Conservation (phyloP, 371 early-diverging fungal species). For the Rhizomucor miehei region DNA sequence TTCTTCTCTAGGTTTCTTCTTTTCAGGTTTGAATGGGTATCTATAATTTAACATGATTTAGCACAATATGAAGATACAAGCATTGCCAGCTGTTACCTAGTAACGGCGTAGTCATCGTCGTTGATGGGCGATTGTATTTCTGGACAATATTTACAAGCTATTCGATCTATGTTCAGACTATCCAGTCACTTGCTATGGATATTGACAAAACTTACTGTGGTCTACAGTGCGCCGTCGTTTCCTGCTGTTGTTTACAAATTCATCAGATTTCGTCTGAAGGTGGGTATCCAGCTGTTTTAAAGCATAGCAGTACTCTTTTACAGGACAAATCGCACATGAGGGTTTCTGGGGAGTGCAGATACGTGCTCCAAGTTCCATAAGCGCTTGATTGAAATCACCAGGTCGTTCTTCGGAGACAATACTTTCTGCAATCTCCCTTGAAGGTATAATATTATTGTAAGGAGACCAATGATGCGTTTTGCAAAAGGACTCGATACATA, state of each 20-base stretch:
- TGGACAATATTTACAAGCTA: constrained; percentile 33
- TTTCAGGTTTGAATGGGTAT: constrained; percentile 63
- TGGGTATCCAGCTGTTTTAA: constrained; percentile 38
- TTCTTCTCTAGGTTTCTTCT: constrained; percentile 66
- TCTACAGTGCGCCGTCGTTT: constrained; percentile 23
- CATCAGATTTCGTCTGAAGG: constrained; percentile 14
- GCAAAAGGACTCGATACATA: constrained; percentile 11
- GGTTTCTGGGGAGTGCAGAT: constrained; percentile 77
- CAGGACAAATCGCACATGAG: constrained; percentile 66
- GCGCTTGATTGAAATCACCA: constrained; percentile 81
- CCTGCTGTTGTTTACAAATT: constrained; percentile 18
- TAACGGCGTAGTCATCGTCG: constrained; percentile 34
- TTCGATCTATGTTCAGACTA: neutral
- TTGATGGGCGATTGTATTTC: constrained; percentile 20
- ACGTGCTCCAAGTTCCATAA: constrained; percentile 85
- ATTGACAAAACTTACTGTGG: constrained; percentile 17
- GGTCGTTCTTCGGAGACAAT: constrained; percentile 57
- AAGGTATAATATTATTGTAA: neutral
- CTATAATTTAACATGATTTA: constrained; percentile 29
- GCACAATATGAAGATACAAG: constrained; percentile 5
- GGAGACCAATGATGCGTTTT: neutral
- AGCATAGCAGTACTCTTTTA: constrained; percentile 59
- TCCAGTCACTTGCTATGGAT: neutral
- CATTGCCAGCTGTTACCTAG: constrained; percentile 17
- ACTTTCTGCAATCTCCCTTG: constrained; percentile 58